phyloP scores from a whole-genome alignment of 441 rosid species.

The Bocquillonia castaneifolia region DNA sequence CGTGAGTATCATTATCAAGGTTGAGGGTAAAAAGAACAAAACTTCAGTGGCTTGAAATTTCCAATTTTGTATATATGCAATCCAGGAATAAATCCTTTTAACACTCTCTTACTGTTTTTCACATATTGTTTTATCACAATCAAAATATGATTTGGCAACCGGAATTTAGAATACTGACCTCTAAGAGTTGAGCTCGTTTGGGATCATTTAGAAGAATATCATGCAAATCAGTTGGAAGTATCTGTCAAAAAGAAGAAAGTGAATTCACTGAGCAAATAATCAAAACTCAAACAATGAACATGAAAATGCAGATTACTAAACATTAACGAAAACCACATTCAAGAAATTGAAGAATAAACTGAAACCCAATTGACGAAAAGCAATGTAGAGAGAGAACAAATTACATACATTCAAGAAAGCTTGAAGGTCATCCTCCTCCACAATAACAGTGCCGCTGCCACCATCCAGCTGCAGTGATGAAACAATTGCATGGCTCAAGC shows the following conservation, averaged over 20 bases:
- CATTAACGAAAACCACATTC: not conserved
- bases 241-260: slow-evolving; percentile 29
- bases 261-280: not conserved
- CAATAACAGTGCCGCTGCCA: slow-evolving; percentile 22
- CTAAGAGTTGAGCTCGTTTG: slow-evolving; percentile 48
- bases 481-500: slow-evolving; percentile 6
- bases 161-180: slow-evolving; percentile 31
- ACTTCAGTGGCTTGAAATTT: too few species aligned
- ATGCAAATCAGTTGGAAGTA: slow-evolving; percentile 52
- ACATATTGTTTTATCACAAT: too few species aligned
- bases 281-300: not conserved
- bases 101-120: too few species aligned
- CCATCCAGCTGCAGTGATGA: slow-evolving; percentile 15
- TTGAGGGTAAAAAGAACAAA: too few species aligned
- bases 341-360: not conserved
- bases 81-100: too few species aligned
- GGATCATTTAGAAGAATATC: slow-evolving; percentile 44
- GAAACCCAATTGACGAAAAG: not conserved
- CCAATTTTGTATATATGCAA: too few species aligned
- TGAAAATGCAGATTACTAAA: not conserved
- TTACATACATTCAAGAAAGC: slow-evolving; percentile 40
- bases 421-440: slow-evolving; percentile 47
- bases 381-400: too few species aligned
- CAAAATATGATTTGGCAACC: not conserved
- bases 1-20: too few species aligned